These are phyloP conservation scores for Amanita polypyramis DNA, from an alignment of 768 basidiomycete genomes.

Conservation along the genomic window DNA sequence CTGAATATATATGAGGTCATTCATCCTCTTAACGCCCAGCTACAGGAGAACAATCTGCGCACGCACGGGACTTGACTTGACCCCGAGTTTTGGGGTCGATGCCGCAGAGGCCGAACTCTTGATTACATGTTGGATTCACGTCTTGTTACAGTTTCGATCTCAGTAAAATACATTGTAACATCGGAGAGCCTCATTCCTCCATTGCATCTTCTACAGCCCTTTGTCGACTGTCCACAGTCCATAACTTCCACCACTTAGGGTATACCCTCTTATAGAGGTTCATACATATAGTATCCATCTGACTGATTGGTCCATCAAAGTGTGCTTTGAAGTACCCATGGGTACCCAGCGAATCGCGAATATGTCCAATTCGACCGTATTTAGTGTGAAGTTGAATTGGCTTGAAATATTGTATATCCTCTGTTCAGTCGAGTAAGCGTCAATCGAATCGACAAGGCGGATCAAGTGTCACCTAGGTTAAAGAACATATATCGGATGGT, in stretches of 20 bases:
- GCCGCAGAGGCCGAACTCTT: not conserved
- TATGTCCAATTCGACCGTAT: constrained; percentile 81
- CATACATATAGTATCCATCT: constrained; percentile 98
- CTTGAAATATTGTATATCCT: constrained; percentile 88
- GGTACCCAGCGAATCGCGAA: constrained; percentile 86
- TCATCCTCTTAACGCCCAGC: not conserved
- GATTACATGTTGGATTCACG: not conserved
- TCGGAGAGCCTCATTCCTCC: constrained; percentile 5
- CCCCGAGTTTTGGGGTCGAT: not conserved
- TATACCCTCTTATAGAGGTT: constrained; percentile 90
- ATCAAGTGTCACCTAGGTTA: constrained; percentile 50
- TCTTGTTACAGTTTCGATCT: not conserved
- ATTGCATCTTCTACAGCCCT: constrained; percentile 3
- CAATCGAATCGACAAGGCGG: not conserved
- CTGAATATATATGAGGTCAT: not conserved
- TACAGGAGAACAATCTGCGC: not conserved
- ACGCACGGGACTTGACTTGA: not conserved
- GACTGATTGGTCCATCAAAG: constrained; percentile 86
- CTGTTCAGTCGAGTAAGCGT: constrained; percentile 22
- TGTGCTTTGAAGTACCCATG: constrained; percentile 98
- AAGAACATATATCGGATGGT: constrained; percentile 99
- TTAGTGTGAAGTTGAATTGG: constrained; percentile 92
- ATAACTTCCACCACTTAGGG: constrained; percentile 72
- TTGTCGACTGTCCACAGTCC: constrained; percentile 20
- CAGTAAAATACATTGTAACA: not conserved